Evolutionary conservation across 2,329 filamentous ascomycete genomes (phyloP).

Genomic region (Monosporascus sp.): DNA sequence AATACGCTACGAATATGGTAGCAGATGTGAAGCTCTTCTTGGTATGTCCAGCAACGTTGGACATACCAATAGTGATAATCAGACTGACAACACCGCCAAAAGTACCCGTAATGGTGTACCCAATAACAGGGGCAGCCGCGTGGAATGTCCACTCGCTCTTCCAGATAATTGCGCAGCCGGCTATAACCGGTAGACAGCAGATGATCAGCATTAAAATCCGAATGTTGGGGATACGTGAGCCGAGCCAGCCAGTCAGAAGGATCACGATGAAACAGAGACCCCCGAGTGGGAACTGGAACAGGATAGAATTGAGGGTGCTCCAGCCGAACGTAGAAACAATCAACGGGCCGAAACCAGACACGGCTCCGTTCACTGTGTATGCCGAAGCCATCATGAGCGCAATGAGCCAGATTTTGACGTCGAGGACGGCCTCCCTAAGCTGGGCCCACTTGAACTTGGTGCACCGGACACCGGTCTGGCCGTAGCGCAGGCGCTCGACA

Average conservation of each 20-base stretch:
- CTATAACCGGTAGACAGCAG: conserved; percentile 68
- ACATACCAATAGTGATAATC: conserved; percentile 46
- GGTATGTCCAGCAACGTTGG: conserved; percentile 69
- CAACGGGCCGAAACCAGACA: conserved; percentile 64
- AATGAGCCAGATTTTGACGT: conserved; percentile 59
- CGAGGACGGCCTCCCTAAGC: conserved; percentile 50
- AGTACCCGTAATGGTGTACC: conserved; percentile 67
- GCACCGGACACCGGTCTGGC: conserved; percentile 59
- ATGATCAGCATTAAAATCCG: conserved; percentile 59
- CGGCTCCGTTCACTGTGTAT: conserved; percentile 67
- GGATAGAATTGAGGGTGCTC: conserved; percentile 56
- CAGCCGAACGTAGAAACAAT: conserved; percentile 70
- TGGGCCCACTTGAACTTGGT: conserved; percentile 55
- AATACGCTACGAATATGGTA: conserved; percentile 70
- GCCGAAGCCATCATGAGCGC: conserved; percentile 64
- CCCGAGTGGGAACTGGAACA: conserved; percentile 71
- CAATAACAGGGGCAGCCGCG: conserved; percentile 60
- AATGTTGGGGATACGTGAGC: conserved; percentile 54
- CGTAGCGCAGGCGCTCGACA: conserved; percentile 55
- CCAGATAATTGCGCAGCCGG: conserved; percentile 71
- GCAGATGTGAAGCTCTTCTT: conserved; percentile 75
- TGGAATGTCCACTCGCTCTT: conserved; percentile 58
- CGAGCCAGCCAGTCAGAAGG: conserved; percentile 59
- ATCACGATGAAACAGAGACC: conserved; percentile 63
- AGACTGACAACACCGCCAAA: conserved; percentile 65